These are phyloP conservation scores for Colletotrichum nymphaeae DNA, from an alignment of 2,329 filamentous ascomycete species.

Conservation along the genomic window DNA sequence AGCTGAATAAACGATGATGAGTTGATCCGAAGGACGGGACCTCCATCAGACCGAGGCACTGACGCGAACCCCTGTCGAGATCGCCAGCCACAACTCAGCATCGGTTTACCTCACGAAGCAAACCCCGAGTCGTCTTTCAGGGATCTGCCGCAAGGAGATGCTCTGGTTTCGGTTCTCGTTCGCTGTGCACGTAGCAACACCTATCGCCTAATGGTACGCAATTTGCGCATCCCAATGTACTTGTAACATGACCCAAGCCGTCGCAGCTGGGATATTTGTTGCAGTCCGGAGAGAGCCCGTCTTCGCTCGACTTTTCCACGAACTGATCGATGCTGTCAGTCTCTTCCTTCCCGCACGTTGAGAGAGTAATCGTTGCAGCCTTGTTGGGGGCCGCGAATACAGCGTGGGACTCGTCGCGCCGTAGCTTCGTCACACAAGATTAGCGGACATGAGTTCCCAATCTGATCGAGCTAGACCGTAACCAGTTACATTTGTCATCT, in stretches of 20 bases:
- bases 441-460: slow-evolving; percentile 32
- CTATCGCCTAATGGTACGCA: slow-evolving; percentile 29
- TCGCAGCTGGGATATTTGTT: slow-evolving; percentile 21
- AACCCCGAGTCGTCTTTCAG: slow-evolving; percentile 29
- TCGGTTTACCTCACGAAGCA: slow-evolving; percentile 35
- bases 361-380: not conserved
- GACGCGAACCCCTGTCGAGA: slow-evolving; percentile 33
- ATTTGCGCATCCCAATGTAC: slow-evolving; percentile 31
- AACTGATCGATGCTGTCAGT: not conserved
- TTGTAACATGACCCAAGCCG: slow-evolving; percentile 26
- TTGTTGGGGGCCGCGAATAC: slow-evolving; percentile 1
- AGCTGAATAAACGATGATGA: slow-evolving; percentile 30
- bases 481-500: slow-evolving; percentile 16
- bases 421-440: slow-evolving; percentile 30
- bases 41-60: slow-evolving; percentile 33
- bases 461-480: slow-evolving; percentile 20
- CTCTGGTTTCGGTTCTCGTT: slow-evolving; percentile 21
- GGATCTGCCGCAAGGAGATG: slow-evolving; percentile 26
- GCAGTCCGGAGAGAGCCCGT: not conserved
- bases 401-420: slow-evolving; percentile 20
- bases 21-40: slow-evolving; percentile 24
- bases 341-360: not conserved
- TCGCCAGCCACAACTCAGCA: slow-evolving; percentile 36
- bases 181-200: not conserved
- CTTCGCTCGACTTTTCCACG: not conserved